Percentiles rank a stretch among this genome's conserved stretches.
Evolutionary conservation across 257 asterid species (phyloP).

Genomic region (Phtheirospermum japonicum): DNA sequence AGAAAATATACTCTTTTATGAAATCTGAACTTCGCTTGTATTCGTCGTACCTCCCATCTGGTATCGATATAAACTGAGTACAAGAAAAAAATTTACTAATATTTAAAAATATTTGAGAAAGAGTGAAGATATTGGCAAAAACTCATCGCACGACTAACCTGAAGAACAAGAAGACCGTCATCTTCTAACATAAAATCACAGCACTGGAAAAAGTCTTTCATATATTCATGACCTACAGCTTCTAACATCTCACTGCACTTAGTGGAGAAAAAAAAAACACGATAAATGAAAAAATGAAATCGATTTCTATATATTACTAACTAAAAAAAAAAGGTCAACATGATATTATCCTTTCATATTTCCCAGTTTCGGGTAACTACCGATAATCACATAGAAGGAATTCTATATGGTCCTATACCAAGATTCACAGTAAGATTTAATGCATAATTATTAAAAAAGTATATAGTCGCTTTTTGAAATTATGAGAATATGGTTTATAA

Average conservation of each 20-base stretch:
- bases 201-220: conserved; percentile 69
- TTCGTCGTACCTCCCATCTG: conserved; percentile 82
- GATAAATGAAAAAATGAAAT: neutral
- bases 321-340: neutral
- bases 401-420: too few species aligned
- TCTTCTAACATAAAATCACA: conserved; percentile 69
- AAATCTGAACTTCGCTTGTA: too few species aligned
- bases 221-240: conserved; percentile 90
- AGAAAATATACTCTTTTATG: too few species aligned
- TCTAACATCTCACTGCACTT: conserved; percentile 92
- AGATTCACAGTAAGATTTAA: too few species aligned
- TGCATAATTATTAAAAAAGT: too few species aligned
- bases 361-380: too few species aligned
- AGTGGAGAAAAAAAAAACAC: neutral
- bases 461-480: too few species aligned
- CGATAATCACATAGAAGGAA: too few species aligned
- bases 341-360: too few species aligned
- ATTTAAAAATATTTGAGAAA: neutral
- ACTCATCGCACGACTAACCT: too few species aligned
- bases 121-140: too few species aligned
- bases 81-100: neutral
- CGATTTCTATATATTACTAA: neutral
- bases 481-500: too few species aligned
- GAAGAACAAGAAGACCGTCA: conserved; percentile 78
- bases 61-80: conserved; percentile 66